These are phyloP conservation scores for Phytophthora pini DNA, from an alignment of 352 stramenopile genomes.

Conservation along the genomic window DNA sequence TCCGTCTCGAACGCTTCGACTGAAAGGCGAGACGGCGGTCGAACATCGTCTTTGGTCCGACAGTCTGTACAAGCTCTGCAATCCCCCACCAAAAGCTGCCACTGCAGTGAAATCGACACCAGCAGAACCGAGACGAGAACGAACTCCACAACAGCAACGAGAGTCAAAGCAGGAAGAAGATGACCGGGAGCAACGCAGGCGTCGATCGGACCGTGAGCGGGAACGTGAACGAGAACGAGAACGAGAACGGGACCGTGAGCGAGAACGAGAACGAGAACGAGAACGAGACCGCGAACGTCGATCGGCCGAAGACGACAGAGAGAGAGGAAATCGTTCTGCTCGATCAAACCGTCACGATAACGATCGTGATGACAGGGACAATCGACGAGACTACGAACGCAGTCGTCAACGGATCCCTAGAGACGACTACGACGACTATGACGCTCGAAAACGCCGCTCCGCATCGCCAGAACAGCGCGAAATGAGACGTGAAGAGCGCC, in stretches of 20 bases:
- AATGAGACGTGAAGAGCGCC: constrained; percentile 8
- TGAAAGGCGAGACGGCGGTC: constrained; percentile 81
- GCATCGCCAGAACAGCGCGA: constrained; percentile 22
- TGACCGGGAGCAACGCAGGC: constrained; percentile 21
- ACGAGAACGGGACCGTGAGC: constrained; percentile 8
- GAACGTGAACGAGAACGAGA: constrained; percentile 15
- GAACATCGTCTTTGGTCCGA: constrained; percentile 86
- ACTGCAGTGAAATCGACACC: constrained; percentile 10
- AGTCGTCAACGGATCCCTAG: constrained; percentile 11
- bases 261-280: constrained; percentile 7
- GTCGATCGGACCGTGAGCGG: constrained; percentile 11
- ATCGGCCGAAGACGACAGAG: constrained; percentile 5
- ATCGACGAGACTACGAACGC: constrained; percentile 8
- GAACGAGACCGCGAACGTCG: constrained; percentile 11
- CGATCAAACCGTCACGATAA: constrained; percentile 19
- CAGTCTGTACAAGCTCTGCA: constrained; percentile 79
- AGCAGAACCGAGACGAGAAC: constrained; percentile 9
- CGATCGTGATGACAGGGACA: constrained; percentile 14
- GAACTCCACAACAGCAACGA: too few species aligned
- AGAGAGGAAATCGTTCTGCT: constrained; percentile 11
- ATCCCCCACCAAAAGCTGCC: constrained; percentile 39
- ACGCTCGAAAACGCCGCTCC: constrained; percentile 17
- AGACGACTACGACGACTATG: constrained; percentile 13
- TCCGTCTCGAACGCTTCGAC: constrained; percentile 67
- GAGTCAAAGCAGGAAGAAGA: constrained; percentile 17